Evolutionary conservation across 2,329 filamentous ascomycete genomes (phyloP), one percentile per base, ranked within the genome.

Genomic region (Penicillium sp.): DNA sequence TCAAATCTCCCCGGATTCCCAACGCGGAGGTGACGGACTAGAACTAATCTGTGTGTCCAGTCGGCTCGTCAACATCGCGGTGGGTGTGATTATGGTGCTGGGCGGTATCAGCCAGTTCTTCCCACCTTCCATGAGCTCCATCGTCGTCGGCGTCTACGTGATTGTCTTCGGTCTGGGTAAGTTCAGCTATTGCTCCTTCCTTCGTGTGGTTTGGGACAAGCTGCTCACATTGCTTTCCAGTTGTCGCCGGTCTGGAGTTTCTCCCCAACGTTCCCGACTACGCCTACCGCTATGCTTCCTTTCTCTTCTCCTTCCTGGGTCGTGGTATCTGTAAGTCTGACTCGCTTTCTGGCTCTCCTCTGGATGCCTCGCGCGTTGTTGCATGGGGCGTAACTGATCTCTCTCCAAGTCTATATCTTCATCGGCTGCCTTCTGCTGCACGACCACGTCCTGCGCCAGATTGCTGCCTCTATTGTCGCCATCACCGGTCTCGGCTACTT

Each of bases 241-340:
- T 85, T 67, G 88, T 91, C 65, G 89, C 83, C 48, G 83, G 90
- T 51, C 85, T 92, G 68, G 95, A 99, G 79, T 96, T 98, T 82
- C 90, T 81, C 41, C 79, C 79, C 51, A 75, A 96, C 79, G 94
- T 97, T 69, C 94, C 95, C 53, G 91, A 93, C 60, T 93, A 96
- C 76, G 84, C 96, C 56, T 90, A 92, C 59, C 89, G 92, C 80
- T 96, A 98, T 82, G 94, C 92, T 56, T 96, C 92, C 11, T 99
- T 99, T 83, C 88, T 98, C 79, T 98, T 98, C 83, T 96, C 91
- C 59, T 98, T 99, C 84, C 81, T 98, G 69, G 95, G 95, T 63
- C 92, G 95, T 74, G 95, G 95, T 79, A 84, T 92, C 76, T 98
- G 93, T 96, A 87, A 80, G 92, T 88, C 34, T 34, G 25, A 22